Evolutionary conservation across 2,329 filamentous ascomycete species (phyloP).

Genomic region (Xylaria digitata): DNA sequence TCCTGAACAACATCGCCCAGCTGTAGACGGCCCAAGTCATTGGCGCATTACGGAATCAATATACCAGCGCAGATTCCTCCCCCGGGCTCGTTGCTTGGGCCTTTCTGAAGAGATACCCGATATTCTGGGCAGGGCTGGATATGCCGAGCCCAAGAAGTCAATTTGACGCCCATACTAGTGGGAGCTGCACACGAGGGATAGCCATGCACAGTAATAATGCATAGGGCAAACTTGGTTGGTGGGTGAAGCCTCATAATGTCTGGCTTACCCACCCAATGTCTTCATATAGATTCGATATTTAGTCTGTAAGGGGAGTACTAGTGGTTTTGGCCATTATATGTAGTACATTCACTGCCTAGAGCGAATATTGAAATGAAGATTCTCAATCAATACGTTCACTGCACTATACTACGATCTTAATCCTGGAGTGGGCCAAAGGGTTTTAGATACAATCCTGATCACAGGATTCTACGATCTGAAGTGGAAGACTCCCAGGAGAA

Average conservation of each 20-base stretch:
- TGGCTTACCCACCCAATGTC: neutral
- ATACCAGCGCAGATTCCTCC: neutral
- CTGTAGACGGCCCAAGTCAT: slow-evolving; percentile 59
- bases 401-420: too few species aligned
- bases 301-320: slow-evolving; percentile 1
- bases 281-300: neutral
- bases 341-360: slow-evolving; percentile 7
- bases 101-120: neutral
- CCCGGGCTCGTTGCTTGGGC: neutral
- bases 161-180: neutral
- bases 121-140: neutral
- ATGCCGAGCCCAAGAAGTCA: neutral
- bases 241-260: neutral
- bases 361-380: slow-evolving; percentile 1
- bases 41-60: slow-evolving; percentile 34
- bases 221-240: neutral
- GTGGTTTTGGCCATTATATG: slow-evolving; percentile 5
- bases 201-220: neutral
- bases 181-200: neutral
- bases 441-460: neutral
- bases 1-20: slow-evolving; percentile 88
- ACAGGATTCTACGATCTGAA: too few species aligned
- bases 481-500: too few species aligned
- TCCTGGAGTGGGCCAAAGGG: too few species aligned
- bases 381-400: neutral